phyloP scores from a whole-genome alignment of 2,329 filamentous ascomycete genomes.

The Aspergillus sp. region DNA sequence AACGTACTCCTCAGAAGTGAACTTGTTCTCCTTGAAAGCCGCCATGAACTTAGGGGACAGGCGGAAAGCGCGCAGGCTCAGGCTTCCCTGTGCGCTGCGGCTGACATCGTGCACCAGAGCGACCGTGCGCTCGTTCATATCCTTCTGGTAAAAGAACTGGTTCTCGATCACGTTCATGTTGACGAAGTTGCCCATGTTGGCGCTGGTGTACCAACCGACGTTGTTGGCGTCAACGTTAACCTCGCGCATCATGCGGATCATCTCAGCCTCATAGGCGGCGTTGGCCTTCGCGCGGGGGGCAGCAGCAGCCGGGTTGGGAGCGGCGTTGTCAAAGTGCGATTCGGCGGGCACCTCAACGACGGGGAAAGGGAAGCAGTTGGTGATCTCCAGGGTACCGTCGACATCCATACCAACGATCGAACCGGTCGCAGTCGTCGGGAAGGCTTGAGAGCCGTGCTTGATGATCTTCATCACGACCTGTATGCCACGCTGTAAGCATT shows the following conservation, averaged over 20 bases:
- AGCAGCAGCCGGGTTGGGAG: conserved; percentile 75
- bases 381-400: conserved; percentile 79
- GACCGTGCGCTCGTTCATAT: conserved; percentile 80
- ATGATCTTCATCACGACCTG: conserved; percentile 97
- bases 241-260: conserved; percentile 94
- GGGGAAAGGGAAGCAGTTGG: conserved; percentile 93
- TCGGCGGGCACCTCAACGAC: conserved; percentile 72
- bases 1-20: conserved; percentile 87
- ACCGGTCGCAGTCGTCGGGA: conserved; percentile 86
- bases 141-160: conserved; percentile 95
- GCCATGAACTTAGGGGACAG: conserved; percentile 84
- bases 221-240: conserved; percentile 98
- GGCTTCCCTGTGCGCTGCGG: conserved; percentile 86
- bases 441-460: conserved; percentile 85
- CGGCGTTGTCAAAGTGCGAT: conserved; percentile 67
- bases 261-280: conserved; percentile 85
- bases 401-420: conserved; percentile 92
- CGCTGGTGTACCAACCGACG: conserved; percentile 97
- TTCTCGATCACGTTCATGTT: conserved; percentile 96
- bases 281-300: conserved; percentile 93
- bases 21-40: conserved; percentile 95
- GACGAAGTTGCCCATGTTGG: conserved; percentile 98
- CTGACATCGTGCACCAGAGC: conserved; percentile 94
- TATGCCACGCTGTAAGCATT: conserved; percentile 29
- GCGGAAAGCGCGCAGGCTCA: conserved; percentile 88